Evolutionary conservation across 805 yeast genomes (phyloP), one percentile per base, ranked within the genome.

Genomic region (Kluyveromyces lactis): DNA sequence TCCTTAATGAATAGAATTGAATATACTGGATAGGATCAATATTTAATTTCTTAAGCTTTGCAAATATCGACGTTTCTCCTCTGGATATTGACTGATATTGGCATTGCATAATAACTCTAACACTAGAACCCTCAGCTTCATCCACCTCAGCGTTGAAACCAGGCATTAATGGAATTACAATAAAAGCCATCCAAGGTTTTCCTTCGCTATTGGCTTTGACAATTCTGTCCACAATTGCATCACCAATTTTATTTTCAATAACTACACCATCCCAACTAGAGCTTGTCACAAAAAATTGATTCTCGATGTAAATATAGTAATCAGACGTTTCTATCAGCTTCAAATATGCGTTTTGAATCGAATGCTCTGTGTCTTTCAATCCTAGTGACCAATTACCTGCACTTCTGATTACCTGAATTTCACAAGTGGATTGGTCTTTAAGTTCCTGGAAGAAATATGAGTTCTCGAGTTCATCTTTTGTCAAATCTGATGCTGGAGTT

Each of bases 201-300:
- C 77, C 76, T 43, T 80, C 83, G 43, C 75, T 73, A 55, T 85
- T 83, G 0, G 98, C 98, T 34, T 87, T 72, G 26, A 89, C 82
- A 40, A 90, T 89, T 52, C 99, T 72, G 59, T 92, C 97, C n/a
- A 92, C 97, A 33, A 92, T 68, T 0, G 99, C 99, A 68, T 90
- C 95, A 30, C 66, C 98, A 48, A 92, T 83, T 56, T 86, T 72
- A 60, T 92, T 92, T 49, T 85, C 80, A 40, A 92, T 83, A 17
- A 77, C 78, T 4, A 80, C 81, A 30, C 95, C 95, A 52, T 84
- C 90, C 55, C 85, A 78, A 16, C 76, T 77, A 29, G 95, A 81
- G n/a, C 95, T 79, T 0, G 97, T 85, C 34, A 92, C 71, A 58
- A 92, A 92, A 53, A 92, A 92, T 62, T 92, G 99, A 55, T 92